These are phyloP conservation scores for Leccinum longicurvipes DNA, from an alignment of 768 basidiomycete species.

Conservation along the genomic window DNA sequence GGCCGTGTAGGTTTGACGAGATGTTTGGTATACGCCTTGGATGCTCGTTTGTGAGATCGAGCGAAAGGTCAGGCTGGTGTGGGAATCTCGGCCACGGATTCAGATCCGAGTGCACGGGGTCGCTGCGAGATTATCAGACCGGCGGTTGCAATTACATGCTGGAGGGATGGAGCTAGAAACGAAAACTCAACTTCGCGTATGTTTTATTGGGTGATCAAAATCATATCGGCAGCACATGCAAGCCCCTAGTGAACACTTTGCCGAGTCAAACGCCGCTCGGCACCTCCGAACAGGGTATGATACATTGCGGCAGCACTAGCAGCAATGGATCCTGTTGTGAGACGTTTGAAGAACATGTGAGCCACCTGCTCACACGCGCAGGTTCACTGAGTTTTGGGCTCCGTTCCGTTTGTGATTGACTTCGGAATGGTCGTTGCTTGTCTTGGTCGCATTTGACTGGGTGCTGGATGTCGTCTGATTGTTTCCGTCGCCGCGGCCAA, in stretches of 20 bases:
- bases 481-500: neutral
- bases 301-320: neutral
- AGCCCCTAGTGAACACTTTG: neutral
- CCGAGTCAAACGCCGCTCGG: neutral
- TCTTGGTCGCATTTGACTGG: neutral
- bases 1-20: neutral
- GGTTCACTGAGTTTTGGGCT: neutral
- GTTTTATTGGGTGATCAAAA: too few species aligned
- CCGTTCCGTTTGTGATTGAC: slow-evolving; percentile 4
- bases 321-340: neutral
- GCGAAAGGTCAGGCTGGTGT: neutral
- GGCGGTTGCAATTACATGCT: too few species aligned
- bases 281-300: neutral
- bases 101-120: neutral
- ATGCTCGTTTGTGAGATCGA: neutral
- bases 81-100: neutral
- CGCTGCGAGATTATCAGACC: neutral
- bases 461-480: neutral
- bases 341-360: neutral
- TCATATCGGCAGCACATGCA: neutral
- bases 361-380: neutral
- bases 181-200: too few species aligned
- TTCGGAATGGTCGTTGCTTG: neutral
- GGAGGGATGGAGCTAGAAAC: too few species aligned
- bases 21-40: neutral